Evolutionary conservation across 169 alveolate genomes (phyloP), one percentile per base, ranked within the genome.

Genomic region (Haemoproteus tartakovskyi): DNA sequence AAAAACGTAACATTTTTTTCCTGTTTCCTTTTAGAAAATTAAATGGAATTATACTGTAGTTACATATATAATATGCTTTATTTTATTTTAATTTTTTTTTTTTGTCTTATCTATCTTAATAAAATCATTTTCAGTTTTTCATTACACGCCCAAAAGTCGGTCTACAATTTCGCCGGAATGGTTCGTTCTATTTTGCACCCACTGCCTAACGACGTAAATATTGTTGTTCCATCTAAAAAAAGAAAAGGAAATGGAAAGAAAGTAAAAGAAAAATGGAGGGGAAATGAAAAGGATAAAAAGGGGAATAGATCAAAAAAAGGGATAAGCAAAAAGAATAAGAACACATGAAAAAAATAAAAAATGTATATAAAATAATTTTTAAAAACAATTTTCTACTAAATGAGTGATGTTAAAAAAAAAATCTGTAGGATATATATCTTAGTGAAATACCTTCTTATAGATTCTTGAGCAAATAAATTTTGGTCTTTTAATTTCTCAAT

Each of bases 171-270:
- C 82, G 26, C 60, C 37, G 19, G 82, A 59, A 27, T 52, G 51
- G 2, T 51, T 46, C 11, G 82, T 67, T 52, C 70, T 43, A 43
- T 67, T 36, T 57, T 67, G 82, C 14, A 67, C 54, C 82, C 82
- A 67, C 47, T 67, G 82, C 22, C 30, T 67, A 16, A 67, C 59
- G 30, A 67, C 26, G 27, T 19, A 67, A 41, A 67, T 67, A 33
- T 67, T 67, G 38, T 67, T 67, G 40, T 67, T 67, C 82, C 82
- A 67, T 22, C 82, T 67, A 24, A 36, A 4, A 33, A n/a, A n/a
- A n/a, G n/a, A n/a, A n/a, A n/a, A n/a, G n/a, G n/a, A n/a, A n/a
- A n/a, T n/a, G n/a, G n/a, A n/a, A n/a, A n/a, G n/a, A n/a, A n/a
- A n/a, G n/a, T n/a, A n/a, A n/a, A n/a, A n/a, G n/a, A n/a, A n/a